Evolutionary conservation across 495 filamentous ascomycete species (phyloP).

Genomic region (Penicillium chermesinum): DNA sequence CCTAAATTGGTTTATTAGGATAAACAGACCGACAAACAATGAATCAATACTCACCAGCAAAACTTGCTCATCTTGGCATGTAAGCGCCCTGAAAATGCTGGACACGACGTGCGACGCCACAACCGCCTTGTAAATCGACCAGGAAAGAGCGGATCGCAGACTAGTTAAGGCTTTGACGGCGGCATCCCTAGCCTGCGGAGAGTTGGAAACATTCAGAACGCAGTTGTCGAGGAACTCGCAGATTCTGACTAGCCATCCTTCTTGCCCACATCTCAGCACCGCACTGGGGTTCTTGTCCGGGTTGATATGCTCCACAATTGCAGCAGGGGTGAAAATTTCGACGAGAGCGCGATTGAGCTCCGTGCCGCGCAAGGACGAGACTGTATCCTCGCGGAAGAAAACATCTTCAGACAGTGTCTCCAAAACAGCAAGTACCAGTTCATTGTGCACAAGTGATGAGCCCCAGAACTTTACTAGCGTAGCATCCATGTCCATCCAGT

Average conservation of each 20-base stretch:
- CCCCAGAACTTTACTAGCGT: constrained; percentile 77
- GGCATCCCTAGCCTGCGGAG: constrained; percentile 54
- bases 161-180: constrained; percentile 70
- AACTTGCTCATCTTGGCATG: constrained; percentile 64
- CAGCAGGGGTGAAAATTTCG: constrained; percentile 81
- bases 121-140: constrained; percentile 81
- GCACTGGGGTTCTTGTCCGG: constrained; percentile 58
- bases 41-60: constrained; percentile 56
- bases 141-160: constrained; percentile 69
- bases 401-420: constrained; percentile 95
- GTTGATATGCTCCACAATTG: constrained; percentile 67
- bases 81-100: constrained; percentile 68
- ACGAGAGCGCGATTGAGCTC: constrained; percentile 82
- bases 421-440: constrained; percentile 74
- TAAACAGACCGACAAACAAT: neutral
- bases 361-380: constrained; percentile 73
- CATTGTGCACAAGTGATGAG: constrained; percentile 65
- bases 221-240: constrained; percentile 70
- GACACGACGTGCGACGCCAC: constrained; percentile 62
- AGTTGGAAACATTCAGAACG: constrained; percentile 58
- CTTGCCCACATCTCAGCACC: constrained; percentile 64
- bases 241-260: constrained; percentile 82
- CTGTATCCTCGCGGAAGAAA: constrained; percentile 82
- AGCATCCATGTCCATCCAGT: constrained; percentile 93
- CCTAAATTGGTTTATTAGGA: constrained; percentile 42